phyloP scores from a whole-genome alignment of 106 monocot genomes.

The Dendrobium chrysotoxum region DNA sequence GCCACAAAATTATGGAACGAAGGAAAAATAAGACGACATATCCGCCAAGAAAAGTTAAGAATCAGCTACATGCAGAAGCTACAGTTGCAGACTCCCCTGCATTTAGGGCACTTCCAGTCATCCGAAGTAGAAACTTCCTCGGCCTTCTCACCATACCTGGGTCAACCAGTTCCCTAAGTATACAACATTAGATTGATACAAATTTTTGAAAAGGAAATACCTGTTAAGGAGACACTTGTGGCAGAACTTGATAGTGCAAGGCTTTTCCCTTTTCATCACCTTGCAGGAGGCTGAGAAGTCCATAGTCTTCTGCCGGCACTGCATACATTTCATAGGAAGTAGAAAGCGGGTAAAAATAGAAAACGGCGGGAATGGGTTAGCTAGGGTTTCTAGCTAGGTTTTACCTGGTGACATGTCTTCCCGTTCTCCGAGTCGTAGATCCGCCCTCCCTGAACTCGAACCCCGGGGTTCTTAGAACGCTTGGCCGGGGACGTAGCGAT shows the following conservation, averaged over 20 bases:
- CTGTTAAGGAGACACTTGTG: conserved; percentile 24
- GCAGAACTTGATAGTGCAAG: conserved; percentile 15
- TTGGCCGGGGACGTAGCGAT: neutral
- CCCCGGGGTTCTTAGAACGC: conserved; percentile 14
- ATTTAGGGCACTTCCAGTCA: conserved; percentile 21
- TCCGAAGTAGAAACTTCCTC: conserved; percentile 10
- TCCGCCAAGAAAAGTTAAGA: neutral
- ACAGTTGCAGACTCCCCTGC: conserved; percentile 20
- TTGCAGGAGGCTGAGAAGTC: conserved; percentile 19
- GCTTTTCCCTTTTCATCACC: conserved; percentile 8
- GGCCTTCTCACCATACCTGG: conserved; percentile 18
- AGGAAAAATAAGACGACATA: neutral
- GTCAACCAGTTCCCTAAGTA: neutral
- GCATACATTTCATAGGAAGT: neutral
- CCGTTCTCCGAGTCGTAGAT: conserved; percentile 21
- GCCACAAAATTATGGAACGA: neutral
- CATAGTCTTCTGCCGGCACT: conserved; percentile 26
- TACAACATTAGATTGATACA: neutral
- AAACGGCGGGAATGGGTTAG: neutral
- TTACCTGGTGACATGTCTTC: conserved; percentile 24
- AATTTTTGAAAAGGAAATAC: neutral
- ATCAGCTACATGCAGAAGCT: conserved; percentile 25
- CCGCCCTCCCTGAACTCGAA: conserved; percentile 13
- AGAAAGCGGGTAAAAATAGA: neutral
- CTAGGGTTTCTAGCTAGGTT: neutral